Percentiles rank a stretch among this genome's conserved stretches.
Conservation (phyloP, 805 yeast genomes). For the Candida maris region DNA sequence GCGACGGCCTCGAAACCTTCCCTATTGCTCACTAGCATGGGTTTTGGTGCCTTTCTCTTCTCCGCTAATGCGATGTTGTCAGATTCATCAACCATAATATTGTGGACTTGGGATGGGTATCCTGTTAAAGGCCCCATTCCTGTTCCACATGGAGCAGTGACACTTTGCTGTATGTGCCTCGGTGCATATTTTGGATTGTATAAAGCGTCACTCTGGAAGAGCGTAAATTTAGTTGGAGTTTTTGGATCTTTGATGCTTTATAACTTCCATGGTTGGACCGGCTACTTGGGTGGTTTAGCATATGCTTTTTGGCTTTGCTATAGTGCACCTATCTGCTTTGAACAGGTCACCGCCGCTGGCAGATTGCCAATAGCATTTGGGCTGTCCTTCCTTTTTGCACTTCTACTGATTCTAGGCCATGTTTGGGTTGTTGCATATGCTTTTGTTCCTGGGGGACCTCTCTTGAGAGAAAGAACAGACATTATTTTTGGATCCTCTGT, state of each 20-base stretch:
- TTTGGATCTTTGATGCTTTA: constrained; percentile 52
- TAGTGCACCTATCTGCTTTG: constrained; percentile 57
- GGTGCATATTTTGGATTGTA: constrained; percentile 51
- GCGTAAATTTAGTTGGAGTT: constrained; percentile 36
- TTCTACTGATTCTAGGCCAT: constrained; percentile 67
- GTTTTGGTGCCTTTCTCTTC: constrained; percentile 75
- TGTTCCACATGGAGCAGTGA: constrained; percentile 73
- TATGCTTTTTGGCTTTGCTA: constrained; percentile 60
- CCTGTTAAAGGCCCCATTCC: constrained; percentile 87
- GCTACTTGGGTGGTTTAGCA: constrained; percentile 68
- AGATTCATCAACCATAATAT: constrained; percentile 82
- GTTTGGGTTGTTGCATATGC: constrained; percentile 99
- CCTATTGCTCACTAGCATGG: constrained; percentile 51
- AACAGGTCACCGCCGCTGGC: constrained; percentile 35
- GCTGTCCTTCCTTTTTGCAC: constrained; percentile 45
- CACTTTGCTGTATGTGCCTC: constrained; percentile 53
- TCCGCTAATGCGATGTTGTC: constrained; percentile 69
- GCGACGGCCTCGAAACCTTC: constrained; percentile 34
- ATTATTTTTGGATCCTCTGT: constrained; percentile 60
- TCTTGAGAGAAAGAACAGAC: constrained; percentile 86
- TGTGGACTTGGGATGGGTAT: constrained; percentile 96
- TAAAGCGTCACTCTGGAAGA: constrained; percentile 27
- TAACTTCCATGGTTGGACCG: constrained; percentile 60
- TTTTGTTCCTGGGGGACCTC: constrained; percentile 91
- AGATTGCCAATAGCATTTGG: constrained; percentile 53